A percentile compares a stretch with the other conserved stretches of the same genome.
phyloP scores from a whole-genome alignment of 129 eudicot genomes.

The Gnaphalium uliginosum region DNA sequence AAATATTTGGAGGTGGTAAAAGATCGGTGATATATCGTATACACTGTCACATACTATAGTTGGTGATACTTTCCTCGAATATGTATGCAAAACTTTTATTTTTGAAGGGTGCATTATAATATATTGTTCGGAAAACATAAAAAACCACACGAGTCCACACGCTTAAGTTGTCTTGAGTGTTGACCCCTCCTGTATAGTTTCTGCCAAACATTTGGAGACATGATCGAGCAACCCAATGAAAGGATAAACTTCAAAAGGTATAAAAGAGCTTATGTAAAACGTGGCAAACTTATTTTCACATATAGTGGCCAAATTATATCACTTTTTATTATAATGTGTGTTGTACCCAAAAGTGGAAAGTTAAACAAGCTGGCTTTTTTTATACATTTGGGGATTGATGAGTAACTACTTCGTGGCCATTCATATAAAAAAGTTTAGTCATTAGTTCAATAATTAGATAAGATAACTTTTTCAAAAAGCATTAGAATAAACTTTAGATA shows the following conservation, averaged over 20 bases:
- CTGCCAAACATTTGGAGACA: conserved; percentile 32
- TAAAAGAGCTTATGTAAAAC: conserved; percentile 19
- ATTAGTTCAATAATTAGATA: background rate
- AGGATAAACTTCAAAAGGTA: conserved; percentile 16
- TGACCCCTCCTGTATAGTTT: conserved; percentile 33
- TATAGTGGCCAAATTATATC: conserved; percentile 13
- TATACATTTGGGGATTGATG: conserved; percentile 13
- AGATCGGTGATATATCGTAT: too few relatives aligned
- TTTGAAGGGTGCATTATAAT: too few relatives aligned
- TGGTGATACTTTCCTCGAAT: too few relatives aligned
- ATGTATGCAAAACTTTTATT: too few relatives aligned
- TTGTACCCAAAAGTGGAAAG: conserved; percentile 20
- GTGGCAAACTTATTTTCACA: conserved; percentile 37
- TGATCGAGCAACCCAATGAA: conserved; percentile 26
- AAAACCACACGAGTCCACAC: conserved; percentile 6
- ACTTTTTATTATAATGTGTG: conserved; percentile 6
- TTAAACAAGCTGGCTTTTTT: conserved; percentile 21
- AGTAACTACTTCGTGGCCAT: background rate
- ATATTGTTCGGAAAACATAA: too few relatives aligned
- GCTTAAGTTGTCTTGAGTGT: conserved; percentile 19
- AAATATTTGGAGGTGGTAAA: too few relatives aligned
- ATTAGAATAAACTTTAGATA: too few relatives aligned
- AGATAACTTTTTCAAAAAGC: too few relatives aligned
- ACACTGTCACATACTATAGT: too few relatives aligned
- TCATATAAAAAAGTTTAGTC: background rate